Evolutionary conservation across 345 rosid genomes (phyloP), one percentile per base, ranked within the genome.

Genomic region (Aegle marmelos): DNA sequence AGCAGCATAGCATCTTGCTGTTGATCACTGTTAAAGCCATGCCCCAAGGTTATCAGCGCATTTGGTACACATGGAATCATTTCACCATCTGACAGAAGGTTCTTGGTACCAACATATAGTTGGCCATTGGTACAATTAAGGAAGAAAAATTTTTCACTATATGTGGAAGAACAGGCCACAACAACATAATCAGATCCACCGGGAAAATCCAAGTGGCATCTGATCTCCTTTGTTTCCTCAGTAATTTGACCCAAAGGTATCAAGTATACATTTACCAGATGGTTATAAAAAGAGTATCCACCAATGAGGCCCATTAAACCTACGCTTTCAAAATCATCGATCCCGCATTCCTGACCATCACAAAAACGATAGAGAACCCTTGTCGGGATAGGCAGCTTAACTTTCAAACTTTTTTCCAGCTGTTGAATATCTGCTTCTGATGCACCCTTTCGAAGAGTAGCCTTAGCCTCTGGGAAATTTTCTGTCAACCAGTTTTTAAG

Each of bases 61-160:
- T 76, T 77, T 6, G 98, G 99, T 24, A 94, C 98, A 82, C 99
- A 96, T 7, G 87, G 95, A 81, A 94, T 82, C 93, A 91, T 87
- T 71, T 92, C 92, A 65, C 85, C 88, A 17, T 83, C 78, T 2
- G 11, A 37, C 19, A 70, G 33, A 82, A 86, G 83, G 13, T 85
- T 87, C 21, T 71, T 70, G 4, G 98, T 91, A 68, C 90, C 92
- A 81, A 89, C 91, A 84, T 80, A 86, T 34, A 94, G 93, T 72
- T 88, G 93, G 39, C 98, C 99, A 80, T 69, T 81, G 4, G 79
- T 56, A 80, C 99, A 92, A 81, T 93, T 89, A 25, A 96, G 90
- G 88, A 92, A 91, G 86, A 96, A 94, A 45, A 79, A 56, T 80
- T 96, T 96, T 57, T 72, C 59, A 59, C 27, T 80, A 45, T 2